These are phyloP conservation scores for Jacaranda copaia DNA, from an alignment of 257 asterid genomes.

Conservation along the genomic window DNA sequence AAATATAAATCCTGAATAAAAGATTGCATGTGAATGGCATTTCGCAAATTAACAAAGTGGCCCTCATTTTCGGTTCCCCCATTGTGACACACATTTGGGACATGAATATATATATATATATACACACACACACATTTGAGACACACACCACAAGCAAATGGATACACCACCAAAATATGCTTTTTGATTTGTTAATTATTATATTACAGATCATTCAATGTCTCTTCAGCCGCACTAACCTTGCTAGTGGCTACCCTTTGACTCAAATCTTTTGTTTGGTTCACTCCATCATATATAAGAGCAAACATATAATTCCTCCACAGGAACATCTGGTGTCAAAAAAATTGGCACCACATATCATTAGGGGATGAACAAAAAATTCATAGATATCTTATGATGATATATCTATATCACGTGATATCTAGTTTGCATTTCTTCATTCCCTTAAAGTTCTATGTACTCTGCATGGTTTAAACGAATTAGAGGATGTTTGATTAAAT, in stretches of 20 bases:
- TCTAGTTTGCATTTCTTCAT: background rate
- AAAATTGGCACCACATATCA: no score
- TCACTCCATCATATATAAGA: background rate
- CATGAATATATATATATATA: constrained; percentile 40
- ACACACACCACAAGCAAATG: constrained; percentile 31
- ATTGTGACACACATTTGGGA: constrained; percentile 39
- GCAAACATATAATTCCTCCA: background rate
- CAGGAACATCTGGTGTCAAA: no score
- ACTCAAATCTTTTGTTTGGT: background rate
- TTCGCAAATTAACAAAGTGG: constrained; percentile 34
- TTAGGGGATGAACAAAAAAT: no score
- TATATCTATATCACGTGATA: no score
- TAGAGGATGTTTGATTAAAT: background rate
- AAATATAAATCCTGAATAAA: background rate
- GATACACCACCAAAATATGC: constrained; percentile 45
- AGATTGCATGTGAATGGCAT: constrained; percentile 24
- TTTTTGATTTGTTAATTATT: constrained; percentile 45
- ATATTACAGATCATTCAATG: constrained; percentile 39
- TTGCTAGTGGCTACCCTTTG: background rate
- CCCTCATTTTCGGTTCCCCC: constrained; percentile 43
- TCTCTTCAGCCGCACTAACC: constrained; percentile 37
- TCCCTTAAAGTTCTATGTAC: no score
- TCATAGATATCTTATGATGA: no score
- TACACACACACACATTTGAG: no score
- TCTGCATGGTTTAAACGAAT: background rate